A percentile compares a stretch with the other conserved stretches of the same genome.
Evolutionary conservation across 257 asterid genomes (phyloP).

Genomic region (Marsdenia floribunda): DNA sequence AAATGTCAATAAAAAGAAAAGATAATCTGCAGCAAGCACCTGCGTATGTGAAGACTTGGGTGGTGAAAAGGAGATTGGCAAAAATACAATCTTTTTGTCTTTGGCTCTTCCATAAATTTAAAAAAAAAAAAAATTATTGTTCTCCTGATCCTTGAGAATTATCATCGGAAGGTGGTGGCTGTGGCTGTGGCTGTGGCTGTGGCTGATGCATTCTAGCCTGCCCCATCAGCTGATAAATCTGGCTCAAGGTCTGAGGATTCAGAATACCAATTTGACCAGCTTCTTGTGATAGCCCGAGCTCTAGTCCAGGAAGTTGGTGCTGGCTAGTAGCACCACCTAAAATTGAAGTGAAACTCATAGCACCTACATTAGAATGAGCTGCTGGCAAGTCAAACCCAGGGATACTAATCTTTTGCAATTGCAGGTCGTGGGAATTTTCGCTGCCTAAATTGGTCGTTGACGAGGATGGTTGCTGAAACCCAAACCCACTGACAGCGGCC

Average conservation of each 20-base stretch:
- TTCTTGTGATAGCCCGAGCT: constrained; percentile 69
- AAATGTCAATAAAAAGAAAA: too few species aligned
- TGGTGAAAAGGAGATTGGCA: too few species aligned
- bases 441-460: constrained; percentile 25
- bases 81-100: too few species aligned
- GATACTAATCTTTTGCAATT: constrained; percentile 36
- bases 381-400: constrained; percentile 53
- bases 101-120: too few species aligned
- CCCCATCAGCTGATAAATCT: constrained; percentile 62
- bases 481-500: constrained; percentile 30
- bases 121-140: constrained; percentile 26
- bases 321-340: too few species aligned
- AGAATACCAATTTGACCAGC: constrained; percentile 46
- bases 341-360: too few species aligned
- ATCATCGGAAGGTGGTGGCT: constrained; percentile 38
- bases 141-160: constrained; percentile 60
- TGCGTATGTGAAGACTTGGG: too few species aligned
- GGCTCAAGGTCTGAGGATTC: constrained; percentile 43
- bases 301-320: constrained; percentile 45
- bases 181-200: constrained; percentile 28
- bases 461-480: constrained; percentile 33
- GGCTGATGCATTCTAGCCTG: constrained; percentile 34
- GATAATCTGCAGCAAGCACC: too few species aligned
- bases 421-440: constrained; percentile 43
- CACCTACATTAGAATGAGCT: constrained; percentile 24